These are phyloP conservation scores for Pluteus cervinus DNA, from an alignment of 768 basidiomycete genomes.

Conservation along the genomic window DNA sequence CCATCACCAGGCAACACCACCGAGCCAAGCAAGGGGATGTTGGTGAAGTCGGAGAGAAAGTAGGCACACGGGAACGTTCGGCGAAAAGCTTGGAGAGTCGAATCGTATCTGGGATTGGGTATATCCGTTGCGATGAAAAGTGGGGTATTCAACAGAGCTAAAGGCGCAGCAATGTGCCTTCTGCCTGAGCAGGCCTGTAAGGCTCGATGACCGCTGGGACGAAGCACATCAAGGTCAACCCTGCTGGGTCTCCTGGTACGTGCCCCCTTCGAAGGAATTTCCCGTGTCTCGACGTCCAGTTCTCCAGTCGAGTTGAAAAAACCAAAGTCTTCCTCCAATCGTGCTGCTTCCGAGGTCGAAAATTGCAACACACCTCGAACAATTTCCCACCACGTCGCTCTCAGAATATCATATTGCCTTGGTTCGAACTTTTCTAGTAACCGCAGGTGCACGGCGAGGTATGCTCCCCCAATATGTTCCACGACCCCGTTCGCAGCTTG, in stretches of 20 bases:
- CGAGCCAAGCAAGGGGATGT: no score
- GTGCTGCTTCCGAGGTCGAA: no score
- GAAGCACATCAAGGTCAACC: slow-evolving; percentile 23
- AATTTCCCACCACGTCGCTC: slow-evolving; percentile 51
- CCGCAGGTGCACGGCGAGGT: slow-evolving; percentile 62
- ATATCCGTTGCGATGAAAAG: slow-evolving; percentile 66
- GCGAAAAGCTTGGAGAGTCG: slow-evolving; percentile 38
- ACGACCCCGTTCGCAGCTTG: slow-evolving; percentile 38
- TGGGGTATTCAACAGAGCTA: slow-evolving; percentile 42
- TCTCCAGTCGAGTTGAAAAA: no score
- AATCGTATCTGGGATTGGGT: slow-evolving; percentile 28
- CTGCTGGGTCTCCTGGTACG: no score
- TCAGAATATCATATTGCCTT: slow-evolving; percentile 34
- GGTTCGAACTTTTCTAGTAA: slow-evolving; percentile 48
- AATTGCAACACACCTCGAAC: slow-evolving; percentile 42
- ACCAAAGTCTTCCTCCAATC: no score
- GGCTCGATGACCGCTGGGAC: slow-evolving; percentile 14
- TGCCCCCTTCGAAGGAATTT: no score
- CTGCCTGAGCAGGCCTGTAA: slow-evolving; percentile 33
- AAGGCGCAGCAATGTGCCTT: slow-evolving; percentile 26
- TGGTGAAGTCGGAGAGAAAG: slow-evolving; percentile 47
- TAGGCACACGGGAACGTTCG: slow-evolving; percentile 61
- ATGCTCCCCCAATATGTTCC: slow-evolving; percentile 35
- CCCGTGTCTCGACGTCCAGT: no score
- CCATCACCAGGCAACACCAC: no score